Evolutionary conservation across 306 rosid species (phyloP), one percentile per base, ranked within the genome.

Genomic region (Gastrolobium villosum): DNA sequence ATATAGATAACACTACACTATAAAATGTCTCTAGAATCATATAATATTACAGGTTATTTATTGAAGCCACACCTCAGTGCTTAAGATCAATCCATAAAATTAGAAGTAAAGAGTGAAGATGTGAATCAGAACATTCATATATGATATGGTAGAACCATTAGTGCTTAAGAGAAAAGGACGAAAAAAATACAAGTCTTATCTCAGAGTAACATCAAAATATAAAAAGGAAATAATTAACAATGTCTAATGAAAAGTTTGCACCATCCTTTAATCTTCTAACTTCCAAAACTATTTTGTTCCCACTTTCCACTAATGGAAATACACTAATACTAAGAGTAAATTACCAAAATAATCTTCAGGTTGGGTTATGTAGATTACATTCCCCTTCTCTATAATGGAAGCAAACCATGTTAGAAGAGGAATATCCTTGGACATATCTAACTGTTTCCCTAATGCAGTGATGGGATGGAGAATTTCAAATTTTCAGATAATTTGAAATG

Each of bases 141-240:
- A 54, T 54, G 30, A 55, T 41, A 40, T 3, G 36, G 14, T 45
- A 54, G 14, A 40, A 37, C 6, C 20, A 74, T 14, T 44, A 44
- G 2, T 44, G 65, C 31, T 59, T 44, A 56, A 28, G 5, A 56
- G 7, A 56, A 41, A 55, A 6, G 53, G 20, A 50, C 39, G 40
- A 41, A 30, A 73, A 57, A 20, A 57, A 44, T 73, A 6, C 5
- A 59, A 41, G 67, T 26, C 56, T 10, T 11, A 40, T 20, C 41
- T 13, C 43, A 72, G 68, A 9, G 31, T 73, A 73, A 30, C 65
- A 43, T 41, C 2, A 3, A 70, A 36, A 26, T 20, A 50, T 39
- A 70, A 14, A 36, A 53, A 7, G 1, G 26, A 4, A 9, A 37
- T 5, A 2, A 36, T 40, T 54, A 54, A 40, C 49, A 50, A 50